Percentiles rank a stretch among this genome's conserved stretches.
phyloP scores from a whole-genome alignment of 2,329 filamentous ascomycete species.

The Lizonia empirigonia region DNA sequence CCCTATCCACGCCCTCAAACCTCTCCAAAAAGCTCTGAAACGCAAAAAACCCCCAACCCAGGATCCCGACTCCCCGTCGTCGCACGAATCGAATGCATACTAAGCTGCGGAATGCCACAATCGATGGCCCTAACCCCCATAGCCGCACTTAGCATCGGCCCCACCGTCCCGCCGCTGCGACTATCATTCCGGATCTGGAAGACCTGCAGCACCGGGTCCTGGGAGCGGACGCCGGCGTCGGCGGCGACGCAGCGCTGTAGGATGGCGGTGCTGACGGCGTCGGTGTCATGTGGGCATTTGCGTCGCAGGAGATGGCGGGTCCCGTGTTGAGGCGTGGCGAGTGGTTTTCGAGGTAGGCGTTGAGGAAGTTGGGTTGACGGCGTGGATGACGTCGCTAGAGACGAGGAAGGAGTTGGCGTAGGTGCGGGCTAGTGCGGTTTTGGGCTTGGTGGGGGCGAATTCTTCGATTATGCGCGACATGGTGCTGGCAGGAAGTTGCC shows the following conservation, averaged over 20 bases:
- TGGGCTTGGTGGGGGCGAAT: conserved; percentile 56
- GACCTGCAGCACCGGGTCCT: conserved; percentile 71
- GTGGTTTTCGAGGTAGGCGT: conserved; percentile 82
- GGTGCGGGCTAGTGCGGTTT: conserved; percentile 73
- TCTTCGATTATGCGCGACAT: conserved; percentile 82
- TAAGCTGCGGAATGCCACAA: conserved; percentile 86
- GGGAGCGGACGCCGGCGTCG: conserved; percentile 52
- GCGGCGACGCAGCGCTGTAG: conserved; percentile 75
- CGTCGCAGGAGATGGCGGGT: conserved; percentile 77
- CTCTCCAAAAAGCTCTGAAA: conserved; percentile 89
- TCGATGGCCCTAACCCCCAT: conserved; percentile 86
- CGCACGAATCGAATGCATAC: conserved; percentile 91
- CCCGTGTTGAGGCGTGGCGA: conserved; percentile 88
- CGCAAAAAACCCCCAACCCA: conserved; percentile 79
- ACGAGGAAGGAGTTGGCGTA: conserved; percentile 92
- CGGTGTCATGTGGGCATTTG: conserved; percentile 97
- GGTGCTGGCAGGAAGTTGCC: conserved; percentile 82
- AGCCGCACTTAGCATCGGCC: conserved; percentile 80
- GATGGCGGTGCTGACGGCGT: conserved; percentile 81
- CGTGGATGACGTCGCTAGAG: conserved; percentile 91
- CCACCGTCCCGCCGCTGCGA: conserved; percentile 90
- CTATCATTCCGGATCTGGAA: conserved; percentile 97
- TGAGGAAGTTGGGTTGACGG: conserved; percentile 90
- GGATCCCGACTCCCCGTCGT: conserved; percentile 87
- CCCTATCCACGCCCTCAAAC: conserved; percentile 81